A percentile compares a stretch with the other conserved stretches of the same genome.
These are phyloP conservation scores for Coelastrella sp. DNA, from an alignment of 139 green algal genomes.

Conservation along the genomic window DNA sequence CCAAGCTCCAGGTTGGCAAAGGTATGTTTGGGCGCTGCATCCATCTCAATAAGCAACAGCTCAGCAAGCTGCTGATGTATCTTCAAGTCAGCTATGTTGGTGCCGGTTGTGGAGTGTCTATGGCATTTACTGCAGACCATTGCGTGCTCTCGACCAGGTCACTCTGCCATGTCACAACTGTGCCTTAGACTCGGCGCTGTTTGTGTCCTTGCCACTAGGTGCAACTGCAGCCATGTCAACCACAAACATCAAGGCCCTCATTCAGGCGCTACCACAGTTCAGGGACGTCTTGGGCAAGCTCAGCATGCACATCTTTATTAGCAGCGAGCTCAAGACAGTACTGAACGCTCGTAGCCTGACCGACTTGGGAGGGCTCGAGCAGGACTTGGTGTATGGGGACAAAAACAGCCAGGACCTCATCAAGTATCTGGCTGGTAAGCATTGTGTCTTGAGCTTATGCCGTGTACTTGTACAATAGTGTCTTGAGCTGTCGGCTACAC, in stretches of 20 bases:
- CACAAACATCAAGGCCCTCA: slow-evolving; percentile 75
- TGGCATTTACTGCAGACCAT: no score
- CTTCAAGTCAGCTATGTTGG: no score
- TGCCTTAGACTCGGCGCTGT: not conserved
- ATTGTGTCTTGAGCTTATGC: not conserved
- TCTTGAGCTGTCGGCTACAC: no score
- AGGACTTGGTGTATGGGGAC: slow-evolving; percentile 97
- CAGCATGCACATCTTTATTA: slow-evolving; percentile 88
- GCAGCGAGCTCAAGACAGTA: slow-evolving; percentile 70
- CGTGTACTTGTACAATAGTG: no score
- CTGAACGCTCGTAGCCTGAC: slow-evolving; percentile 78
- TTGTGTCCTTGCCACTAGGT: not conserved
- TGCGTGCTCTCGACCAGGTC: not conserved
- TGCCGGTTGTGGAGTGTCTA: no score
- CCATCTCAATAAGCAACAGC: no score
- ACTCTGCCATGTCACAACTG: not conserved
- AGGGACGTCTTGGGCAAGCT: slow-evolving; percentile 86
- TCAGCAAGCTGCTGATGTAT: no score
- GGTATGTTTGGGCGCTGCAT: not conserved
- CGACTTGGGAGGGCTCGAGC: slow-evolving; percentile 92
- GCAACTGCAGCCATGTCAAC: slow-evolving; percentile 48
- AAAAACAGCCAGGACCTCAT: slow-evolving; percentile 93
- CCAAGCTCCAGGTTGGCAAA: slow-evolving; percentile 50
- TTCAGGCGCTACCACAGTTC: slow-evolving; percentile 89
- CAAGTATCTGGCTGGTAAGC: slow-evolving; percentile 67